Percentiles rank a stretch among this genome's conserved stretches.
phyloP scores from a whole-genome alignment of 2,329 filamentous ascomycete genomes.

The Penicillium aurantiogriseum region DNA sequence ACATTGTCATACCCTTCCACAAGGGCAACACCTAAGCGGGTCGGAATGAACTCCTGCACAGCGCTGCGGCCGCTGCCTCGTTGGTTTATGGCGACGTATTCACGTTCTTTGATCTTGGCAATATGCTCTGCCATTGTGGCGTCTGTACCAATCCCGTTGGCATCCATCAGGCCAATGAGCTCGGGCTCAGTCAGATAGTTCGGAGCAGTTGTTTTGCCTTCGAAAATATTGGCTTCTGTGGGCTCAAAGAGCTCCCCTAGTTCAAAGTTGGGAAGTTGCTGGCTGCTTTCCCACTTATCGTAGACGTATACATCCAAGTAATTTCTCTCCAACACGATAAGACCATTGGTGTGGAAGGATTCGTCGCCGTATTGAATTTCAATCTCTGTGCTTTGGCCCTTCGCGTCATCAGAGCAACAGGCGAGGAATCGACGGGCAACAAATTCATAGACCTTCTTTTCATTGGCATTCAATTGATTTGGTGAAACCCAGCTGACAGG shows the following conservation, averaged over 20 bases:
- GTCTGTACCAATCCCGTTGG: constrained; percentile 96
- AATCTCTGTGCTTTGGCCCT: constrained; percentile 79
- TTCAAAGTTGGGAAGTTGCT: constrained; percentile 74
- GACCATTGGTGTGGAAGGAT: constrained; percentile 74
- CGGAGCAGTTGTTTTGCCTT: constrained; percentile 85
- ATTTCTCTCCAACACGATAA: constrained; percentile 83
- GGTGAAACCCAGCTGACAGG: constrained; percentile 81
- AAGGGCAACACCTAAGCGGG: constrained; percentile 82
- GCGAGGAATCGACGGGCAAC: constrained; percentile 88
- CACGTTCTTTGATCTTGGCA: constrained; percentile 84
- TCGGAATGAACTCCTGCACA: constrained; percentile 88
- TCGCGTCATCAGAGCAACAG: constrained; percentile 92
- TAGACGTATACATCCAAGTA: constrained; percentile 96
- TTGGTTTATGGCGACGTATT: constrained; percentile 73
- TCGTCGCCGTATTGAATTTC: constrained; percentile 83
- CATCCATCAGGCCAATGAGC: constrained; percentile 94
- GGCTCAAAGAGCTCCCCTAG: constrained; percentile 82
- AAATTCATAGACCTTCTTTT: constrained; percentile 85
- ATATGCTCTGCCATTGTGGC: constrained; percentile 99
- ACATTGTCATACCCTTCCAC: constrained; percentile 95
- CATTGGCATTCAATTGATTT: constrained; percentile 58
- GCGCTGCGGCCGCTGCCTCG: constrained; percentile 48
- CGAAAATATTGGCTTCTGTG: constrained; percentile 80
- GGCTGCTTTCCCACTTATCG: constrained; percentile 91
- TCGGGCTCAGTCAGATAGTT: constrained; percentile 92